Base-by-base conservation (phyloP, 768 basidiomycete genomes). In the Cytidiella melzeri region DNA sequence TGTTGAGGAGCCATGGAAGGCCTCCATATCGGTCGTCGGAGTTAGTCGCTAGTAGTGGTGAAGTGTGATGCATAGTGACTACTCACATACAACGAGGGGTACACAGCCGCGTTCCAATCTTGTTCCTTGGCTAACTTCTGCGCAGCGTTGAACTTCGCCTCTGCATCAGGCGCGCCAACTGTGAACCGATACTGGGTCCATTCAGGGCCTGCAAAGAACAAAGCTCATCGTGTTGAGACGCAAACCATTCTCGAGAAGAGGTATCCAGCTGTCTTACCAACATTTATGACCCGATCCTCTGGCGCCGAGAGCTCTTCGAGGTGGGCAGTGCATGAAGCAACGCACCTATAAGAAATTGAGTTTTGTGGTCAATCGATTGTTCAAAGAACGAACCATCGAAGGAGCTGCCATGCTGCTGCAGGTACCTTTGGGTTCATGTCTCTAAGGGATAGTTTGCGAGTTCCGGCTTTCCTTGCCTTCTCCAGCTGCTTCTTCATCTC, bases 281-380 rank as follows among this genome's bases (percentile, higher is more conserved):
- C 63, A 44, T 76, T 76, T 50, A 72, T 68, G 41, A 86, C 70
- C 13, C 68, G 62, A 53, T 85, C 80, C 41, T 79, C 78, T 5
- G 67, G 66, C 3, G 72, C 68, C 10, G 71, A 70, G 36, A 85
- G 75, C 50, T 81, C 79, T 64, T 86, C 81, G 10, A 87, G 70
- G 58, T 85, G 75, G 0, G 84, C 79, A 1, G 84, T 87, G 58
- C 83, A 85, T 12, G 84, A 85, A 0, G 81, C 84, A 23, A 87
- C 75, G 66, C 77, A 80, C 80, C 82, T 81, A 44, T 1, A 30
- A 42, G 3, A 9, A 13, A 45, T 26, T 26, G 15, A 24, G n/a
- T 25, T 5, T 4, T n/a, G 21, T 18, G 23, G 12, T n/a, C 19
- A 11, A 28, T 10, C 43, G 21, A 37, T 20, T 5, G 20, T 37